Conservation (phyloP, 2,329 filamentous ascomycete genomes). For the Cladorrhinum sp. region DNA sequence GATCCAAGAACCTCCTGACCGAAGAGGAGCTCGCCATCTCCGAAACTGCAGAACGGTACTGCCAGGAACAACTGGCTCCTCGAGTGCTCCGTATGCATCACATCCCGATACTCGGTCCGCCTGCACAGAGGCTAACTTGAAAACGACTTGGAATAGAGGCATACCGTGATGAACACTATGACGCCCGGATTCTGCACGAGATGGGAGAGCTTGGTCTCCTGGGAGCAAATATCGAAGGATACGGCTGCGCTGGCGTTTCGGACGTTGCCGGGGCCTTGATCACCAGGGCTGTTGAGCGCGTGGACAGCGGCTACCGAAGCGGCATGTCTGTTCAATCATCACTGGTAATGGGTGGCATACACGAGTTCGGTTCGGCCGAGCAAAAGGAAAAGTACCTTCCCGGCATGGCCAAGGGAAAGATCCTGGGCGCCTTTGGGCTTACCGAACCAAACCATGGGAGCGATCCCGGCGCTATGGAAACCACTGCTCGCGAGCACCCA, state of each 20-base stretch:
- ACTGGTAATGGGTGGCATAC: conserved; percentile 79
- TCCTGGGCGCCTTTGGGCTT: conserved; percentile 77
- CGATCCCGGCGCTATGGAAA: conserved; percentile 84
- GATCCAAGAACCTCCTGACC: conserved; percentile 70
- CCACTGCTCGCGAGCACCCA: conserved; percentile 71
- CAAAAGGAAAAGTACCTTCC: conserved; percentile 78
- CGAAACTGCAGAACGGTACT: conserved; percentile 90
- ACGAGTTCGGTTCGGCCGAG: conserved; percentile 76
- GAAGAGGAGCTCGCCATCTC: conserved; percentile 88
- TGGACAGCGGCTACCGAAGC: conserved; percentile 82
- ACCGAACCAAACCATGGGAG: conserved; percentile 88
- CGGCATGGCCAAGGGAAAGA: conserved; percentile 69
- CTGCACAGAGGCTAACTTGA: conserved; percentile 2
- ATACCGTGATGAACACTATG: conserved; percentile 76
- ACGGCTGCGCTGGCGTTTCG: conserved; percentile 78
- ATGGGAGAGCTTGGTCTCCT: conserved; percentile 83
- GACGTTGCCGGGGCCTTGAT: conserved; percentile 80
- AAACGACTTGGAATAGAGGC: conserved; percentile 29
- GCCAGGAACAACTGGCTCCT: conserved; percentile 83
- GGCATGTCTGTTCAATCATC: conserved; percentile 88
- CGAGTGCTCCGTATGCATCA: conserved; percentile 71
- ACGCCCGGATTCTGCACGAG: conserved; percentile 74
- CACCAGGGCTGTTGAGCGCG: conserved; percentile 79
- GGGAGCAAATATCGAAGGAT: conserved; percentile 77
- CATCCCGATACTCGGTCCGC: not conserved